Percentiles rank a stretch among this genome's conserved stretches.
These are phyloP conservation scores for Gracilaria gracilis DNA, from an alignment of 23 red algal genomes.

Conservation along the genomic window DNA sequence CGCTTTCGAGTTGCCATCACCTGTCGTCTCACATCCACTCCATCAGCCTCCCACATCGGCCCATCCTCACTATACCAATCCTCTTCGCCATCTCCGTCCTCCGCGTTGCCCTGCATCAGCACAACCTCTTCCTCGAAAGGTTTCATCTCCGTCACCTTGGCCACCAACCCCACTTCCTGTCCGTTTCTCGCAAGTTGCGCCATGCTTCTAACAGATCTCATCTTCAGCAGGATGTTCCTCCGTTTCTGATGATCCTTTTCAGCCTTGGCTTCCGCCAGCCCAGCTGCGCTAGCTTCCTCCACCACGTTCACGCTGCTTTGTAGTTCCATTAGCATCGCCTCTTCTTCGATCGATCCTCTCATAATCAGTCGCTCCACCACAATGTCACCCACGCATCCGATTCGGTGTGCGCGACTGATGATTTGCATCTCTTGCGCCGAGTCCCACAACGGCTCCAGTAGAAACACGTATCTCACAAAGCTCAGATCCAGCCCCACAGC, in stretches of 20 bases:
- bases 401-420: constrained; percentile 92
- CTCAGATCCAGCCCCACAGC: constrained; percentile 88
- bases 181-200: constrained; percentile 1
- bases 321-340: constrained; percentile 58
- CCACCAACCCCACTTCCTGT: constrained; percentile 2
- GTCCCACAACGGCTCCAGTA: constrained; percentile 96
- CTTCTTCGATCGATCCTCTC: constrained; percentile 84
- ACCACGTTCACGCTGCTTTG: constrained; percentile 21
- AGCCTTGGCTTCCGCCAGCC: constrained; percentile 4
- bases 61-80: neutral
- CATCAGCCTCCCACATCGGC: neutral
- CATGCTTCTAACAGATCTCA: constrained; percentile 27
- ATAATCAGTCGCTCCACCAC: constrained; percentile 89
- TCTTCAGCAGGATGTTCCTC: constrained; percentile 16
- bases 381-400: constrained; percentile 80
- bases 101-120: neutral
- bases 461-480: constrained; percentile 85
- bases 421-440: constrained; percentile 87
- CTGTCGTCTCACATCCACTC: constrained; percentile 3
- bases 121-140: neutral
- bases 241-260: constrained; percentile 29
- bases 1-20: constrained; percentile 5
- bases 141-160: constrained; percentile 1
- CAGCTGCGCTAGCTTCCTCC: neutral
- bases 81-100: neutral